phyloP scores from a whole-genome alignment of 257 asterid genomes.

The Fraxinus quadrangulata region DNA sequence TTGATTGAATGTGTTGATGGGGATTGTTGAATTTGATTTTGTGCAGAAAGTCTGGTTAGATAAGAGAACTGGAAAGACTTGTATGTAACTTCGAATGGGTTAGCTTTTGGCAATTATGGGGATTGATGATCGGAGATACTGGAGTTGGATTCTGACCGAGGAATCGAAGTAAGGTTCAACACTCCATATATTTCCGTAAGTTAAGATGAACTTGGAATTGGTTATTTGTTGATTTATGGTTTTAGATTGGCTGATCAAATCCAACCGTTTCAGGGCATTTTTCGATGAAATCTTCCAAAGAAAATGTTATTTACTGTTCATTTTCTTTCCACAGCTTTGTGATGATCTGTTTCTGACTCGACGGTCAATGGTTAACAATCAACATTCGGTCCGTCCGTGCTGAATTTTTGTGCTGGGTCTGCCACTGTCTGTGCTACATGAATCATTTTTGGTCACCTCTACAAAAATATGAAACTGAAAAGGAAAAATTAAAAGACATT shows the following conservation, averaged over 20 bases:
- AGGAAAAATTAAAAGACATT: too few species aligned
- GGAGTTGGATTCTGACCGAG: constrained; percentile 81
- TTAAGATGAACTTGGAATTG: neutral
- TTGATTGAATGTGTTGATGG: constrained; percentile 9
- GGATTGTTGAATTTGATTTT: constrained; percentile 23
- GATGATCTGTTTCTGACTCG: neutral
- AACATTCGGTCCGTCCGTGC: too few species aligned
- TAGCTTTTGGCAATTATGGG: constrained; percentile 86
- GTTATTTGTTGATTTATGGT: constrained; percentile 24
- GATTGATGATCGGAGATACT: constrained; percentile 86
- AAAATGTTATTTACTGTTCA: neutral
- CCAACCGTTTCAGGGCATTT: constrained; percentile 9
- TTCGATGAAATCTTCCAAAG: neutral
- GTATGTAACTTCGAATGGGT: constrained; percentile 73
- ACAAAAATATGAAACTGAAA: too few species aligned
- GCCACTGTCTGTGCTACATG: too few species aligned
- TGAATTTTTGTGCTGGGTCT: too few species aligned
- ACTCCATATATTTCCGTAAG: neutral
- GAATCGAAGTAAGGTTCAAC: constrained; percentile 59
- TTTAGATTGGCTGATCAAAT: constrained; percentile 22
- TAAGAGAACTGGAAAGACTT: constrained; percentile 63
- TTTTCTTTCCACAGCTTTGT: neutral
- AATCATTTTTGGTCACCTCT: too few species aligned
- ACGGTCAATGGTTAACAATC: too few species aligned
- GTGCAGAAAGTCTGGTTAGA: constrained; percentile 91